A percentile compares a stretch with the other conserved stretches of the same genome.
Evolutionary conservation across 176 grass and related monocot species (phyloP).

Genomic region (Oryza glaberrima): DNA sequence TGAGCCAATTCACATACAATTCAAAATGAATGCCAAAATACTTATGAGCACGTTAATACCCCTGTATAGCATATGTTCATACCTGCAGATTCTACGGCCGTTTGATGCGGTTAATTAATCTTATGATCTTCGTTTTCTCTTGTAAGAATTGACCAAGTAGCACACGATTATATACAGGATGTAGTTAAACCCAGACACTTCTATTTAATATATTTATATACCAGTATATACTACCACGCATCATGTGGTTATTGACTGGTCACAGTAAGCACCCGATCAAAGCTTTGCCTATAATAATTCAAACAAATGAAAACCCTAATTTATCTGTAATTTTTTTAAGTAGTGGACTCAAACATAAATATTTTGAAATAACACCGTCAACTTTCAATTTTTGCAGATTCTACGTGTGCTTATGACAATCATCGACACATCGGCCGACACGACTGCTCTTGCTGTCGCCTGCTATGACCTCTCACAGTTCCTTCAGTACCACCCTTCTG

Average conservation of each 20-base stretch:
- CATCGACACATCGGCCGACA: constrained; percentile 73
- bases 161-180: neutral
- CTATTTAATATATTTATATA: neutral
- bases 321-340: neutral
- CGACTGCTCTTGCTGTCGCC: constrained; percentile 82
- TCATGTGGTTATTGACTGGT: neutral
- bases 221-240: neutral
- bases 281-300: constrained; percentile 3
- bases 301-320: constrained; percentile 8
- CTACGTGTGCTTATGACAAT: constrained; percentile 84
- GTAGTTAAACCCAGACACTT: neutral
- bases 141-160: neutral
- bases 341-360: neutral
- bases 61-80: neutral
- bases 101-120: constrained; percentile 12
- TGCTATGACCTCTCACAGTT: constrained; percentile 97
- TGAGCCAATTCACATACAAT: constrained; percentile 17
- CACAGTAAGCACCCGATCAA: neutral
- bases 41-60: neutral
- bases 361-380: constrained; percentile 11
- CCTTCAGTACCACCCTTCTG: constrained; percentile 88
- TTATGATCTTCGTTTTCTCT: neutral
- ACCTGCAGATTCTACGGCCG: neutral
- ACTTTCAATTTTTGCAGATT: constrained; percentile 56
- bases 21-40: neutral